phyloP scores from a whole-genome alignment of 208 protist genomes.

The Sergeia podlipaevii region DNA sequence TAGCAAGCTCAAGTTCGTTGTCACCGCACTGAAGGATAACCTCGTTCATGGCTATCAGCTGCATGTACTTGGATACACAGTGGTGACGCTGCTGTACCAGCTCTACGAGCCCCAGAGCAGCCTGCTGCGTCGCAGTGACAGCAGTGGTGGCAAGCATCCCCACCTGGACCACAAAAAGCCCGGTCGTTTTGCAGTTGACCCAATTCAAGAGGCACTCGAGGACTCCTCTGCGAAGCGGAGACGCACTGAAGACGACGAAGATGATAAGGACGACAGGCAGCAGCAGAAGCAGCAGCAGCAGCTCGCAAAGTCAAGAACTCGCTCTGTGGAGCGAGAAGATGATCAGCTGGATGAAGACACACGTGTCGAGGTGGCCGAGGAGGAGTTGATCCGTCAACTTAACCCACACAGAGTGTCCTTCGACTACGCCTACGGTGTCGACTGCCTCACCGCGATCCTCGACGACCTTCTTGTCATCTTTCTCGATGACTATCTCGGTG shows the following conservation, averaged over 20 bases:
- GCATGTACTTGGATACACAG: conserved; percentile 90
- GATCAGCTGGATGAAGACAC: conserved; percentile 20
- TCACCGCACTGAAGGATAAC: conserved; percentile 83
- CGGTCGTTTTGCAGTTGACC: conserved; percentile 10
- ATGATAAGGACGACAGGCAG: conserved; percentile 20
- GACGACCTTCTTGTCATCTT: conserved; percentile 83
- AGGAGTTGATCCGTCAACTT: conserved; percentile 51
- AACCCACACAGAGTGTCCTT: conserved; percentile 32
- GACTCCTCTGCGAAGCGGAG: too few relatives aligned
- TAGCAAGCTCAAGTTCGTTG: conserved; percentile 72
- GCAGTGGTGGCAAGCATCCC: not conserved
- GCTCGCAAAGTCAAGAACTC: not conserved
- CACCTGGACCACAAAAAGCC: not conserved
- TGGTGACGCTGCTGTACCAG: conserved; percentile 84
- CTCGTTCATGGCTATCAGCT: conserved; percentile 91
- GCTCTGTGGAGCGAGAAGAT: conserved; percentile 8
- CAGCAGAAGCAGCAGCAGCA: conserved; percentile 9
- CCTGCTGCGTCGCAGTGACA: conserved; percentile 14
- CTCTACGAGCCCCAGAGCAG: conserved; percentile 81
- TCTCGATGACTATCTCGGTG: conserved; percentile 91
- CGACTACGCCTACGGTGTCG: conserved; percentile 66
- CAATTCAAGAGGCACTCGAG: conserved; percentile 24
- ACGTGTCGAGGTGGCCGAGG: conserved; percentile 40
- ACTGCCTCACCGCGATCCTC: conserved; percentile 57
- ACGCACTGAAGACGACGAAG: conserved; percentile 6